Conservation (phyloP, 1,284 basidiomycete species). For the Blastosporella zonata region DNA sequence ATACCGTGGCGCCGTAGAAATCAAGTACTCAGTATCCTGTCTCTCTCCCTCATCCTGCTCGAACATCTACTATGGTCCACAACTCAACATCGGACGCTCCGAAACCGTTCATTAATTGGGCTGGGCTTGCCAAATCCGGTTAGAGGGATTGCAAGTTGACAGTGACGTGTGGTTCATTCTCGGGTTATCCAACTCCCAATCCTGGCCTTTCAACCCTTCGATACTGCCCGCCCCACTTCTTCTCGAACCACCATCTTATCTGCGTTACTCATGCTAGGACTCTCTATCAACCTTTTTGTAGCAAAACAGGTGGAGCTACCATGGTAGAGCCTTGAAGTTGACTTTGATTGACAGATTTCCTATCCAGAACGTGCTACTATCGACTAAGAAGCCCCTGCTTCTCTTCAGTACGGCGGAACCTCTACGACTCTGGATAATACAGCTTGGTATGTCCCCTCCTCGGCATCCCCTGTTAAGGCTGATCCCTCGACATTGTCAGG, state of each 20-base stretch:
- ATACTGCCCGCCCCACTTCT: not conserved
- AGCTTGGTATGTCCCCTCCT: conserved; percentile 3
- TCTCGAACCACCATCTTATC: not conserved
- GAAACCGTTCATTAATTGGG: too few species aligned
- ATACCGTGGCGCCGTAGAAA: too few species aligned
- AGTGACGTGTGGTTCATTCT: too few species aligned
- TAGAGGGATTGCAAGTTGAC: too few species aligned
- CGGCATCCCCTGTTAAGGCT: not conserved
- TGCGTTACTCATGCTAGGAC: not conserved
- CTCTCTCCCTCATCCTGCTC: too few species aligned
- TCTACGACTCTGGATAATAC: conserved; percentile 11
- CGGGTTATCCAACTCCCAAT: too few species aligned
- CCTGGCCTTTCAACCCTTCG: too few species aligned
- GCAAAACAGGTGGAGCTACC: not conserved
- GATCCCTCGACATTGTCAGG: conserved; percentile 33
- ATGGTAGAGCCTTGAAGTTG: not conserved
- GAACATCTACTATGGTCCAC: too few species aligned
- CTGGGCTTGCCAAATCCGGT: too few species aligned
- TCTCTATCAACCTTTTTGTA: not conserved
- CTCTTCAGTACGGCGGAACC: conserved; percentile 5
- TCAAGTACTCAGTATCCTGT: too few species aligned
- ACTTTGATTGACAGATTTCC: not conserved
- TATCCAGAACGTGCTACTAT: not conserved
- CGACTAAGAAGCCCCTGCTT: conserved; percentile 6
- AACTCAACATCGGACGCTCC: too few species aligned